Base-by-base conservation (phyloP, 495 filamentous ascomycete genomes). In the Amniculicola lignicola region DNA sequence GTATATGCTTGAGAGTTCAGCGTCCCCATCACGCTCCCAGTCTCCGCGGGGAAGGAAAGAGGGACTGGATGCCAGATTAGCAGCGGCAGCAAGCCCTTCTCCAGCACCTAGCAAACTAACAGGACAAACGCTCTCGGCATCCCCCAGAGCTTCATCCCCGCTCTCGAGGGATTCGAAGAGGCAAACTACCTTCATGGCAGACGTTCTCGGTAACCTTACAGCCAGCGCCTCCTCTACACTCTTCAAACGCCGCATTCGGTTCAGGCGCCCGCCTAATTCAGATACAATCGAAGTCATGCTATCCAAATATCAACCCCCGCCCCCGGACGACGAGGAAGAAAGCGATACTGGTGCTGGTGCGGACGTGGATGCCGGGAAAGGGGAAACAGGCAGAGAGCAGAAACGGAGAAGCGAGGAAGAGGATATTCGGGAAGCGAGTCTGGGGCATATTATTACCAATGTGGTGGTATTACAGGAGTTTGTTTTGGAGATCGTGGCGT, bases 401-500 rank as follows among this genome's bases (percentile, higher is more conserved):
- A n/a, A n/a, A n/a, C n/a, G n/a, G n/a, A n/a, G n/a, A n/a, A n/a
- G n/a, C n/a, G 51, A 54, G 25, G 31, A 51, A 5, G 51, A 56
- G 9, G 61, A 63, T 47, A 35, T 43, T 24, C 57, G 59, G 28
- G 74, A 77, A 21, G 81, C 85, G 11, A 91, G 83, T 14, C 78
- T 98, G 4, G 88, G 87, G 44, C 90, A 97, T 68, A 79, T 97
- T 1, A 73, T 98, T 47, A 96, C 93, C 4, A 89, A 89, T 62
- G 78, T 82, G 18, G 78, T 87, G 39, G 75, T 89, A 46, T 72
- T 87, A 58, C 85, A 88, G 62, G 88, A 94, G 59, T 98, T 98
- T 68, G 70, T 96, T 4, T 74, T 97, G 37, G 93, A 98, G 72
- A 67, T 97, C 29, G 85, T 89, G 2, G 92, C 91, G 7, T 70